These are phyloP conservation scores for Linum trigynum DNA, from an alignment of 345 rosid species.

Conservation along the genomic window DNA sequence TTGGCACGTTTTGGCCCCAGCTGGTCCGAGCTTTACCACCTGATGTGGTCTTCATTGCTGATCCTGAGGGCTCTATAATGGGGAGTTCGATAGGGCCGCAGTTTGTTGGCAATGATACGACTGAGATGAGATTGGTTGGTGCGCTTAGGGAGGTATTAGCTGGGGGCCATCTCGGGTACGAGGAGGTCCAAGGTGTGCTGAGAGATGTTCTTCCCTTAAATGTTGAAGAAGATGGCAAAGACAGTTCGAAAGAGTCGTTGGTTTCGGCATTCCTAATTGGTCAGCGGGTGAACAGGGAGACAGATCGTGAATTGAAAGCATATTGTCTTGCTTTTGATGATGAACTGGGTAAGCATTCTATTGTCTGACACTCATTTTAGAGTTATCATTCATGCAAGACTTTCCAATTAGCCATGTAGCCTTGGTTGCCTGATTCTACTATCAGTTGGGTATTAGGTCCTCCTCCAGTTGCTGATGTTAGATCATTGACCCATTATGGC, in stretches of 20 bases:
- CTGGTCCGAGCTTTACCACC: conserved; percentile 60
- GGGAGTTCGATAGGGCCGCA: conserved; percentile 73
- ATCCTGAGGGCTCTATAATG: conserved; percentile 86
- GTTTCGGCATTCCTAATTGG: conserved; percentile 94
- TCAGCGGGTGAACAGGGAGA: conserved; percentile 95
- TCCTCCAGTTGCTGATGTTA: conserved; percentile 77
- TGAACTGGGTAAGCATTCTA: conserved; percentile 51
- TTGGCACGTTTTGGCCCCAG: conserved; percentile 70
- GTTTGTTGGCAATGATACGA: conserved; percentile 53
- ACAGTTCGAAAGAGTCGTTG: conserved; percentile 78
- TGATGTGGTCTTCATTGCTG: conserved; percentile 86
- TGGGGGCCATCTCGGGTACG: conserved; percentile 91
- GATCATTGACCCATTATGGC: conserved; percentile 93
- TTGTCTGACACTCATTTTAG: background rate
- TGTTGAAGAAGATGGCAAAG: conserved; percentile 28
- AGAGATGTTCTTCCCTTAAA: conserved; percentile 76
- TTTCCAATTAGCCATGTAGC: conserved; percentile 2
- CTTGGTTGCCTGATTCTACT: conserved; percentile 11
- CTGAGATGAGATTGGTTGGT: conserved; percentile 94
- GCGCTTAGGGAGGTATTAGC: conserved; percentile 88
- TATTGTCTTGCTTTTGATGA: conserved; percentile 95
- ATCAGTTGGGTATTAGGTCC: conserved; percentile 42
- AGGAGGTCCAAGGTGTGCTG: conserved; percentile 84
- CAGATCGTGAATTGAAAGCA: conserved; percentile 90
- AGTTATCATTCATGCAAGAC: conserved; percentile 1